Evolutionary conservation across 495 filamentous ascomycete species (phyloP).

Genomic region (Apiosordaria backusii): DNA sequence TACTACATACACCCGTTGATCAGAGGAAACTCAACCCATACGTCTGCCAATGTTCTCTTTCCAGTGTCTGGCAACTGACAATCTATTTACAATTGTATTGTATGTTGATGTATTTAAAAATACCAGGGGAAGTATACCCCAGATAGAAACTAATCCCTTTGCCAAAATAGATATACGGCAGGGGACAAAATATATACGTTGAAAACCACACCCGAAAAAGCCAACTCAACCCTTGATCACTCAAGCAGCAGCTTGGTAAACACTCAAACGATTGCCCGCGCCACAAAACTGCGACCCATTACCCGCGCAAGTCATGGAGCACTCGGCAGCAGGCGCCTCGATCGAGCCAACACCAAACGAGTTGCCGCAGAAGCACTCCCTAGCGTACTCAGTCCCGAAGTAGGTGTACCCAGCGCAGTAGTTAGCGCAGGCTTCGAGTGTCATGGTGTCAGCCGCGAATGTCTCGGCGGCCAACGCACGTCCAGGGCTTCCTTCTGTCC

Average conservation of each 20-base stretch:
- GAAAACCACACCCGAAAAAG: background rate
- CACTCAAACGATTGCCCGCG: constrained; percentile 34
- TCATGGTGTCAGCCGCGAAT: constrained; percentile 30
- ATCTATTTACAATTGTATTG: background rate
- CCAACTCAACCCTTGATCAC: background rate
- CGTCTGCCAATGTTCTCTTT: background rate
- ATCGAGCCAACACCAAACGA: constrained; percentile 30
- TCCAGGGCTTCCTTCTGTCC: constrained; percentile 32
- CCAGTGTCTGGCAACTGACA: background rate
- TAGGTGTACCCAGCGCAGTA: constrained; percentile 35
- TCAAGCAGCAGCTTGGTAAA: constrained; percentile 14
- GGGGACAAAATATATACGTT: constrained; percentile 2
- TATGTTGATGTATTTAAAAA: background rate
- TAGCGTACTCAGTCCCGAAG: constrained; percentile 40
- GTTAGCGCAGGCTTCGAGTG: constrained; percentile 36
- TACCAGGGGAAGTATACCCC: background rate
- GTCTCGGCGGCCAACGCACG: constrained; percentile 25
- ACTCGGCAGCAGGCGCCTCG: constrained; percentile 28
- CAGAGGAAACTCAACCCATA: background rate
- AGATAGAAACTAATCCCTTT: background rate
- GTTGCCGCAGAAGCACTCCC: constrained; percentile 41
- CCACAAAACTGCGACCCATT: constrained; percentile 38
- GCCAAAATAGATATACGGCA: constrained; percentile 1
- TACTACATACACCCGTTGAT: too few relatives aligned
- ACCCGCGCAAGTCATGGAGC: constrained; percentile 40